phyloP scores from a whole-genome alignment of 148 eudicot genomes.

The Chenopodium suecicum region DNA sequence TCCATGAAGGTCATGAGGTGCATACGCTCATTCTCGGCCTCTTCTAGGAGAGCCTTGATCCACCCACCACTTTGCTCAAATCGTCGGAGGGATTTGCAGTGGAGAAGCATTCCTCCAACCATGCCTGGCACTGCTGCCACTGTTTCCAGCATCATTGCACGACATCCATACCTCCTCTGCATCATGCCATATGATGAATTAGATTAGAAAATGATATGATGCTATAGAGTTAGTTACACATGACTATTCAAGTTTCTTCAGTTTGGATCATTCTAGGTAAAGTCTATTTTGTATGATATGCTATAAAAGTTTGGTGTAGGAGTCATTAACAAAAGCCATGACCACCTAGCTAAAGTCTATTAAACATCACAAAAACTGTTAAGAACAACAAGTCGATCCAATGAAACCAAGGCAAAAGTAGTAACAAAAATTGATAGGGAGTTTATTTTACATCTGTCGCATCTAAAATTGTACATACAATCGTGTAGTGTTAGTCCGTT shows the following conservation, averaged over 20 bases:
- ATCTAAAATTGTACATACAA: no score
- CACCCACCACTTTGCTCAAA: constrained; percentile 95
- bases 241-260: not conserved
- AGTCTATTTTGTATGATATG: no score
- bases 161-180: constrained; percentile 83
- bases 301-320: no score
- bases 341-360: no score
- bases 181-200: not conserved
- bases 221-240: not conserved
- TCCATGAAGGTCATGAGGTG: constrained; percentile 97
- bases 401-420: no score
- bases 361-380: no score
- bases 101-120: constrained; percentile 92
- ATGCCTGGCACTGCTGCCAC: constrained; percentile 95
- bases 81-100: constrained; percentile 70
- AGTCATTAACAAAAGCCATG: no score
- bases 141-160: constrained; percentile 92
- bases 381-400: no score
- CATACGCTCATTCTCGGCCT: constrained; percentile 95
- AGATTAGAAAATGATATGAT: not conserved
- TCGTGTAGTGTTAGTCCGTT: no score
- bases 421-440: no score
- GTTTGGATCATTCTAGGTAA: not conserved
- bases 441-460: no score
- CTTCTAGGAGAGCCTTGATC: constrained; percentile 82